These are phyloP conservation scores for Gossypium schwendimanii DNA, from an alignment of 441 rosid species.

Conservation along the genomic window DNA sequence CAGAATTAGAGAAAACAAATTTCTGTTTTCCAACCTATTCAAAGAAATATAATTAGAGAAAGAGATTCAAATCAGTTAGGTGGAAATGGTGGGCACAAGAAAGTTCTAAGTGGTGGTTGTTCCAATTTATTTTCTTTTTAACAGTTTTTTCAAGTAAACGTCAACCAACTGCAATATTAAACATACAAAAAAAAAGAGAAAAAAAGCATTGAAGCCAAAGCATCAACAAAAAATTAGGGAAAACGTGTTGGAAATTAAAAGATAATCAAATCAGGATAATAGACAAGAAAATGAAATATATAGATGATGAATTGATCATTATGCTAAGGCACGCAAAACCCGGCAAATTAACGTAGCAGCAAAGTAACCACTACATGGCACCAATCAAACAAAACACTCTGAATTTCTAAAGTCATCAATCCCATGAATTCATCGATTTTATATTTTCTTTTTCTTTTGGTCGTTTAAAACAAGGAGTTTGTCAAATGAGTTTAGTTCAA, in stretches of 20 bases:
- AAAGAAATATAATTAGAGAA: too few relatives aligned
- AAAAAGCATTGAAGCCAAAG: too few relatives aligned
- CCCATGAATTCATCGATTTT: not conserved
- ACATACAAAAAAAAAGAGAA: too few relatives aligned
- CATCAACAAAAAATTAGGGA: not conserved
- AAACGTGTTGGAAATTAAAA: not conserved
- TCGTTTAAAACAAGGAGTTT: not conserved
- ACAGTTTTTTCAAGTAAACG: too few relatives aligned
- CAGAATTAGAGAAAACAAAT: too few relatives aligned
- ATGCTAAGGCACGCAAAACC: constrained; percentile 4
- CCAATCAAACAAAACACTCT: not conserved
- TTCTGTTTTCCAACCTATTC: too few relatives aligned
- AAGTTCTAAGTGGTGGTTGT: too few relatives aligned
- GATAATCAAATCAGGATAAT: not conserved
- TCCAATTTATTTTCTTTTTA: too few relatives aligned
- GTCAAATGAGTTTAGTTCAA: not conserved
- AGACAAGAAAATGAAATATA: not conserved
- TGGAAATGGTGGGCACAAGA: too few relatives aligned
- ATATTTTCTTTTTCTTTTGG: not conserved
- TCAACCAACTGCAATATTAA: too few relatives aligned
- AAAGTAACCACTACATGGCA: constrained; percentile 8
- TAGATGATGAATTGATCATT: not conserved
- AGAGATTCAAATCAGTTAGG: too few relatives aligned
- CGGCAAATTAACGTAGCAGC: constrained; percentile 16
- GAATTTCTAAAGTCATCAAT: not conserved